Evolutionary conservation across 495 filamentous ascomycete species (phyloP).

Genomic region (Podospora didyma): DNA sequence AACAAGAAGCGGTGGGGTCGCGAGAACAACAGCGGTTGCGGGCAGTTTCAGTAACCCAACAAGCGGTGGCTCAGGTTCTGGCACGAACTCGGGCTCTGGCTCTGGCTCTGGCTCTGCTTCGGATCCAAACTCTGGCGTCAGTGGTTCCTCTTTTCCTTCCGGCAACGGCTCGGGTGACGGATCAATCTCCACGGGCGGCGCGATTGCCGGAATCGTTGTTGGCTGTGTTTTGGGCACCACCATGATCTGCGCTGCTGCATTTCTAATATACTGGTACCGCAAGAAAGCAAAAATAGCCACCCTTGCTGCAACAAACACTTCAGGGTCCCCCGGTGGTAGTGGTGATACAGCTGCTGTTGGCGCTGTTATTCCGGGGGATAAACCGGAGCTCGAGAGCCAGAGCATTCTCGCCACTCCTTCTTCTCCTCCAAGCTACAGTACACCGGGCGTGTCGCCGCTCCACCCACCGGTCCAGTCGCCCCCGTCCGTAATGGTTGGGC

Average conservation of each 20-base stretch:
- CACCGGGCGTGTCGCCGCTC: neutral
- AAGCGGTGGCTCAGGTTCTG: neutral
- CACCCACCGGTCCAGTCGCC: neutral
- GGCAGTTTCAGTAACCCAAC: neutral
- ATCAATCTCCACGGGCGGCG: neutral
- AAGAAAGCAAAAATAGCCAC: neutral
- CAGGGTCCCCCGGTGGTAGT: too few relatives aligned
- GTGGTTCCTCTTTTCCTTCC: neutral
- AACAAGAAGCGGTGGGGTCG: neutral
- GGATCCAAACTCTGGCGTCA: neutral
- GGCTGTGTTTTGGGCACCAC: neutral
- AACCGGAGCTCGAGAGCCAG: neutral
- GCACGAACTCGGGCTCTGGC: neutral
- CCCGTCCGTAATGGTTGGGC: neutral
- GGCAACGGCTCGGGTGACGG: too few relatives aligned
- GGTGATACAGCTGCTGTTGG: neutral
- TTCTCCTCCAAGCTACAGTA: neutral
- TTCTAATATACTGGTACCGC: neutral
- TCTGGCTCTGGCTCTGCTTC: neutral
- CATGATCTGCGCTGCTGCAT: neutral
- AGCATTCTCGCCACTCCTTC: neutral
- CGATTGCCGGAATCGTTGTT: neutral
- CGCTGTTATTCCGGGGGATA: neutral
- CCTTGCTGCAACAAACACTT: neutral
- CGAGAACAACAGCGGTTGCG: neutral